Evolutionary conservation across 345 rosid genomes (phyloP).

Genomic region (Sisymbrium altissimum): DNA sequence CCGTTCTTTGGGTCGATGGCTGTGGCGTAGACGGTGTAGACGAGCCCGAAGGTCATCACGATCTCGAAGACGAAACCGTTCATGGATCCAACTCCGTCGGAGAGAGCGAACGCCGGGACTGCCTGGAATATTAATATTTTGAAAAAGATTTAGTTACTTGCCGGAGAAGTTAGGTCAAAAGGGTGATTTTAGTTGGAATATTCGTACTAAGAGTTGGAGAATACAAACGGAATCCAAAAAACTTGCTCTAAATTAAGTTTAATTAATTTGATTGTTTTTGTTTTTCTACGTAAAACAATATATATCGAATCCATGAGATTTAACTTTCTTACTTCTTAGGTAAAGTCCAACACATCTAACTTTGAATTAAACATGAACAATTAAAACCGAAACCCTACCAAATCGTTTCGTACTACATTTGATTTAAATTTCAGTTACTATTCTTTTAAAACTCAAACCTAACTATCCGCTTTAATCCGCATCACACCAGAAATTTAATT

Average conservation of each 20-base stretch:
- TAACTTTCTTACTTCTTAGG: not conserved
- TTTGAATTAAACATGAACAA: not conserved
- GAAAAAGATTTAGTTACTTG: constrained; percentile 13
- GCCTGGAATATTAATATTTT: constrained; percentile 35
- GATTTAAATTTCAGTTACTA: too few relatives aligned
- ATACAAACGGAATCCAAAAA: not conserved
- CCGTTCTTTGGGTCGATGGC: constrained; percentile 93
- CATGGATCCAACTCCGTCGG: constrained; percentile 60
- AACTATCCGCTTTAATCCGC: too few relatives aligned
- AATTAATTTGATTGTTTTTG: not conserved
- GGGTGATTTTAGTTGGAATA: not conserved
- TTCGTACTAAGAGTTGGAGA: not conserved
- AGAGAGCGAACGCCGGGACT: constrained; percentile 58
- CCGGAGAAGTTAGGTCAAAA: constrained; percentile 8
- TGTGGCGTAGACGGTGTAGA: constrained; percentile 90
- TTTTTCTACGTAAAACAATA: not conserved
- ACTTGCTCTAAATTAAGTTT: too few relatives aligned
- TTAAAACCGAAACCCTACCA: not conserved
- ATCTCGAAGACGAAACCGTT: constrained; percentile 85
- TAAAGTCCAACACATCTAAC: not conserved
- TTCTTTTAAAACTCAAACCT: too few relatives aligned
- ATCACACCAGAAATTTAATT: too few relatives aligned
- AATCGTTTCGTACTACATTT: not conserved
- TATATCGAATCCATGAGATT: too few relatives aligned
- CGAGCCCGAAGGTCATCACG: constrained; percentile 92